A percentile compares a stretch with the other conserved stretches of the same genome.
Conservation (phyloP, 2,329 filamentous ascomycete species). For the Diaporthe velutina region DNA sequence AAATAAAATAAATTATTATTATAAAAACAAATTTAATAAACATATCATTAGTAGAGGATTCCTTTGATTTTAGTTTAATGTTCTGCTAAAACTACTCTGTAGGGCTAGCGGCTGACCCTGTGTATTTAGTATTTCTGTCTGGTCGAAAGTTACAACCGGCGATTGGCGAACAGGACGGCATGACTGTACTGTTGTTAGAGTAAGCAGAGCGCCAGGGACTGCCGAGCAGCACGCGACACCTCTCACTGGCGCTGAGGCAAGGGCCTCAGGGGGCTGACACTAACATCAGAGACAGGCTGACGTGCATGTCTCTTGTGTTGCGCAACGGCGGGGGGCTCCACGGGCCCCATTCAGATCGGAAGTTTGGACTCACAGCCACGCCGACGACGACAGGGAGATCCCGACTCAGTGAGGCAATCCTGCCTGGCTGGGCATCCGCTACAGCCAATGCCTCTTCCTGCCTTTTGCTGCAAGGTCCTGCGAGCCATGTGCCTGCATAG, state of each 20-base stretch:
- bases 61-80: too few relatives aligned
- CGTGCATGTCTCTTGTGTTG: conserved; percentile 7
- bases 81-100: background rate
- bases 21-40: too few relatives aligned
- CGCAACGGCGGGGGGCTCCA: conserved; percentile 9
- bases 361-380: conserved; percentile 26
- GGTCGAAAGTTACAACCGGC: too few relatives aligned
- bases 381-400: conserved; percentile 27
- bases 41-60: too few relatives aligned
- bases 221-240: background rate
- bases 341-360: conserved; percentile 21
- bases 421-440: background rate
- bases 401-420: background rate
- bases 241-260: background rate
- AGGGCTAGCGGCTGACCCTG: background rate
- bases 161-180: background rate
- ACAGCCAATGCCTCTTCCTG: conserved; percentile 5
- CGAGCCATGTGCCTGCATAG: conserved; percentile 7
- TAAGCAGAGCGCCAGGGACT: background rate
- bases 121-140: background rate
- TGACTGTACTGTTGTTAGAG: background rate
- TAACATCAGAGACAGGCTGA: conserved; percentile 20
- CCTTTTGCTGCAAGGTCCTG: conserved; percentile 5
- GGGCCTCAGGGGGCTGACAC: conserved; percentile 18
- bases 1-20: too few relatives aligned